Evolutionary conservation across 2,329 filamentous ascomycete genomes (phyloP), one percentile per base, ranked within the genome.

Genomic region (Aspergillus ibericus): DNA sequence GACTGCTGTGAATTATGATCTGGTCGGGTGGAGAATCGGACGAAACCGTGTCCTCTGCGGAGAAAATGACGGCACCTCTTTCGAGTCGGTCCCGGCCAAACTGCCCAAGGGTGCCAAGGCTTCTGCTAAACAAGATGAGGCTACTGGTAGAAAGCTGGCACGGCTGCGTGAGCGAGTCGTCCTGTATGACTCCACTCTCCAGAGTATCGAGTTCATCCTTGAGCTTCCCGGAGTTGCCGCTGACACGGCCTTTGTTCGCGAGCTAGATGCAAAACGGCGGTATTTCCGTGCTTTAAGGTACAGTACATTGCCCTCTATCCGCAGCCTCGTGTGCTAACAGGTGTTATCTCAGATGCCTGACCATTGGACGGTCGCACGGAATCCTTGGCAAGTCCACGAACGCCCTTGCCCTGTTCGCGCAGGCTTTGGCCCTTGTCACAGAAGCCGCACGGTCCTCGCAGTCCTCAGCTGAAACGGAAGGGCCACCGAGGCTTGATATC

Each of bases 21-120:
- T 97, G 75, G 89, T 99, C 57, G 93, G 91, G 70, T 98, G 93
- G 93, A 85, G 95, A 73, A 91, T 98, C 63, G 93, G 93, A 25
- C 88, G 95, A 49, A 98, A 99, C 75, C 84, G 95, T 55, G 89
- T 96, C 0, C 80, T 99, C 61, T 91, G 92, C 53, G 93, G 93
- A n/a, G 80, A 85, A 6, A 83, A 89, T 55, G 93, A 98, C 67
- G 93, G 93, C 3, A 83, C 91, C 15, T 75, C 83, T 1, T 81
- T 86, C 59, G 75, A 80, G 27, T 63, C 77, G 13, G 75, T 80
- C 46, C 65, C 65, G 46, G 67, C 69, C 18, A 81, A 79, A 62
- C 83, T 84, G 62, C 72, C 80, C 35, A 85, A 85, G 68, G 81
- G 79, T 46, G 74, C 75, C 52, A 82, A 82, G 58, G 79, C 79